Evolutionary conservation across 2,329 filamentous ascomycete genomes (phyloP).

Genomic region (Exophiala calicioides): DNA sequence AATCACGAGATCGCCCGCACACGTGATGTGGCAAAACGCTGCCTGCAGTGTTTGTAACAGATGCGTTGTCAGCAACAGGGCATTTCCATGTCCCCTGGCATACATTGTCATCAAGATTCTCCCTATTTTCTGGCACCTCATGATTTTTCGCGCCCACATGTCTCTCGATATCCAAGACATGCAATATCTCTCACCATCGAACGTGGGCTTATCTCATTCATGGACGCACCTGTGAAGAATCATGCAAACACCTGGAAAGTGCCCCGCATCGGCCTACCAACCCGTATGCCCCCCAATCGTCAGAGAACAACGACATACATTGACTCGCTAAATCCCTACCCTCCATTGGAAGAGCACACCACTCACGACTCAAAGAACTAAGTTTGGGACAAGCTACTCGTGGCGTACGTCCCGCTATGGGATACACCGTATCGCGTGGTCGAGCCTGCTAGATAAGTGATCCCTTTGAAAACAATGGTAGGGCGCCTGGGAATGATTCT

Average conservation of each 20-base stretch:
- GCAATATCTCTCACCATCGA: constrained; percentile 5
- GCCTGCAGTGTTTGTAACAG: no score
- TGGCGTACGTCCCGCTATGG: no score
- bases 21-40: no score
- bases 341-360: constrained; percentile 2
- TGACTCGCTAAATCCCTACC: constrained; percentile 2
- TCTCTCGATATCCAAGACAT: constrained; percentile 2
- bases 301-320: constrained; percentile 5
- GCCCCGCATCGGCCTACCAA: not conserved
- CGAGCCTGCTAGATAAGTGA: no score
- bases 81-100: no score
- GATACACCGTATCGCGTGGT: no score
- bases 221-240: constrained; percentile 4
- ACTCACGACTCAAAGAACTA: not conserved
- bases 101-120: no score
- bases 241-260: constrained; percentile 2
- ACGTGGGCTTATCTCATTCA: constrained; percentile 5
- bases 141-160: constrained; percentile 1
- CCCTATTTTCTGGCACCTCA: not conserved
- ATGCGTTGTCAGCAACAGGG: no score
- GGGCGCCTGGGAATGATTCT: no score
- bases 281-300: constrained; percentile 1
- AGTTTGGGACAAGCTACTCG: no score
- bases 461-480: no score
- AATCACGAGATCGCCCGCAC: no score